These are phyloP conservation scores for Tetrapisispora arboricola DNA, from an alignment of 805 yeast genomes.

Conservation along the genomic window DNA sequence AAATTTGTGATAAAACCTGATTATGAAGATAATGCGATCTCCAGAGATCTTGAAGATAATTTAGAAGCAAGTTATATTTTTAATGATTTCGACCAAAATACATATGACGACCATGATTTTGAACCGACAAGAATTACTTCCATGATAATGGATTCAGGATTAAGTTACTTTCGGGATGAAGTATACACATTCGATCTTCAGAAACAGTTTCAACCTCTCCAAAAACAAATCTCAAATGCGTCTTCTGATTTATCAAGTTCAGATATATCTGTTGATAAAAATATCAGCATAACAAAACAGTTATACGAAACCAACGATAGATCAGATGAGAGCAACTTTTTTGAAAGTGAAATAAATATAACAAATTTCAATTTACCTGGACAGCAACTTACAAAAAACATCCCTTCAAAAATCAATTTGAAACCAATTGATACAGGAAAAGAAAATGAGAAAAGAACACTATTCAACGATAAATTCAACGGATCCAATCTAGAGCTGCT, in stretches of 20 bases:
- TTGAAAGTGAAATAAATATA: neutral
- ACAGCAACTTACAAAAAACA: neutral
- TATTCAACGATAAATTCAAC: neutral
- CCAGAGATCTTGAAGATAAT: neutral
- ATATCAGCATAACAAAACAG: neutral
- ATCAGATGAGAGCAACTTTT: neutral
- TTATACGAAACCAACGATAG: neutral
- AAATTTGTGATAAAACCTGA: neutral
- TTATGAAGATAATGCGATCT: neutral
- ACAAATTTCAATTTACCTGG: neutral
- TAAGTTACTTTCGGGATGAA: constrained; percentile 3
- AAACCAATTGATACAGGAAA: neutral
- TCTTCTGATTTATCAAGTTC: neutral
- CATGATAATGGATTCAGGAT: constrained; percentile 3
- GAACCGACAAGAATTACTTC: constrained; percentile 2
- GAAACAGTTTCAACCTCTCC: neutral
- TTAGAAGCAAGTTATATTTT: neutral
- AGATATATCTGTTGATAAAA: too few species aligned
- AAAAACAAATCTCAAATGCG: neutral
- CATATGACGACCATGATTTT: neutral
- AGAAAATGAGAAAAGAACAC: neutral
- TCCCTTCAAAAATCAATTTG: neutral
- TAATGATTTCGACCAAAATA: neutral
- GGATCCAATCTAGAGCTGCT: neutral
- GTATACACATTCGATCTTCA: constrained; percentile 3